Percentiles rank a stretch among this genome's conserved stretches.
phyloP scores from a whole-genome alignment of 1,139 yeast species.

The Candida labiduridarum region DNA sequence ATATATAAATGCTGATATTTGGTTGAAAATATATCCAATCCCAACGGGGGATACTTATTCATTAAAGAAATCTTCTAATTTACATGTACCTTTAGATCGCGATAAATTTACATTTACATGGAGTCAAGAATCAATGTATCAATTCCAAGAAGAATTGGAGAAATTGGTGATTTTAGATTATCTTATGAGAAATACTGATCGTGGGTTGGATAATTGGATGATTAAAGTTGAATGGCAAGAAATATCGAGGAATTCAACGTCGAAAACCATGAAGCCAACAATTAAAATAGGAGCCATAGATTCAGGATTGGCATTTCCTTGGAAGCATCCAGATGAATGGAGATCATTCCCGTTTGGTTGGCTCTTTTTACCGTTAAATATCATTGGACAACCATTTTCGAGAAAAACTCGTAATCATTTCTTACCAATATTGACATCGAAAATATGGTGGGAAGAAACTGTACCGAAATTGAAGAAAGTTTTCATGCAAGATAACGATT shows the following conservation, averaged over 20 bases:
- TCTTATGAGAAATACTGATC: constrained; percentile 73
- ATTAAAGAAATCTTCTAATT: constrained; percentile 25
- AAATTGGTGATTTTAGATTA: constrained; percentile 73
- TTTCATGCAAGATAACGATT: constrained; percentile 60
- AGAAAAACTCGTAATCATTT: constrained; percentile 58
- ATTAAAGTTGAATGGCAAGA: constrained; percentile 54
- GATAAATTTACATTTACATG: constrained; percentile 43
- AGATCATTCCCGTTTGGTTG: constrained; percentile 81
- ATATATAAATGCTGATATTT: constrained; percentile 63
- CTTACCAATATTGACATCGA: constrained; percentile 59
- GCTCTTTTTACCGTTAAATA: constrained; percentile 64
- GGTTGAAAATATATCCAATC: constrained; percentile 57
- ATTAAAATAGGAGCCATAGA: constrained; percentile 75
- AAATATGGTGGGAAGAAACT: constrained; percentile 73
- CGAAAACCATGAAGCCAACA: constrained; percentile 30
- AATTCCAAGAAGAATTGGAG: constrained; percentile 65
- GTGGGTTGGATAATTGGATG: constrained; percentile 84
- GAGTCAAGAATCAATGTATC: constrained; percentile 52
- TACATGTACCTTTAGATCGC: constrained; percentile 20
- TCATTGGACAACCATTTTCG: constrained; percentile 73
- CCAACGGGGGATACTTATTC: constrained; percentile 37
- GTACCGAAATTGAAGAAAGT: constrained; percentile 47
- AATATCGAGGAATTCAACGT: constrained; percentile 12
- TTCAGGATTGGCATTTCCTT: constrained; percentile 75
- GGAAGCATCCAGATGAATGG: constrained; percentile 88